Base-by-base conservation (phyloP, 148 eudicot species). In the Chenopodium berlandieri region DNA sequence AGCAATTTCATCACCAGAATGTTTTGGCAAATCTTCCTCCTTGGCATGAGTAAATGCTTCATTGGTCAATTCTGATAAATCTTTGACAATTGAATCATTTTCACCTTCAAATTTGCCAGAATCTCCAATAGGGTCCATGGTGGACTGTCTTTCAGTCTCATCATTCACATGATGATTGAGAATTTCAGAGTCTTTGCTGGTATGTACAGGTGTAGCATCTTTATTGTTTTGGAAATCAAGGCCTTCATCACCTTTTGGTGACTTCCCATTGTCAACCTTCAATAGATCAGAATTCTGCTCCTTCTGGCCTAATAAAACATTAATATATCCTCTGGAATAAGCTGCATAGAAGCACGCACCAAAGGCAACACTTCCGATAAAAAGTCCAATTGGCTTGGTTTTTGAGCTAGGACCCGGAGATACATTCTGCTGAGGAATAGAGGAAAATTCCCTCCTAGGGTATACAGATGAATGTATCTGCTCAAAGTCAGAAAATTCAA, bases 381-480 rank as follows among this genome's bases (percentile, higher is more conserved):
- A 16, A 80, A 86, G 44, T 64, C 86, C 88, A 16, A 88, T 76
- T 75, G 88, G 85, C 84, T 88, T 86, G 77, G 82, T 87, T 14
- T 89, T 74, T 23, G 91, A 71, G 68, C 89, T 87, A 73, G 91
- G 83, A 37, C 85, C 84, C 40, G 88, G 85, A 60, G 89, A 71
- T 32, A 34, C 90, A 88, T 87, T 85, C 47, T 84, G 69, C 76
- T 63, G 84, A 31, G 92, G 81, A 23, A 82, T 78, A 64, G 84
- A 89, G 52, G 97, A 93, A 75, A 89, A 93, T 17, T 79, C 85
- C 85, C 89, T 91, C 72, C 88, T 84, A 67, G 86, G 81, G 80
- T 87, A 86, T 86, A 85, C 89, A 83, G 89, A 83, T 52, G 90
- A 86, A 79, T 90, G 89, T 86, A 85, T 73, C 97, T 91, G 93